Evolutionary conservation across 2,329 filamentous ascomycete genomes (phyloP), one percentile per base, ranked within the genome.

Genomic region (Penicillium sp.): DNA sequence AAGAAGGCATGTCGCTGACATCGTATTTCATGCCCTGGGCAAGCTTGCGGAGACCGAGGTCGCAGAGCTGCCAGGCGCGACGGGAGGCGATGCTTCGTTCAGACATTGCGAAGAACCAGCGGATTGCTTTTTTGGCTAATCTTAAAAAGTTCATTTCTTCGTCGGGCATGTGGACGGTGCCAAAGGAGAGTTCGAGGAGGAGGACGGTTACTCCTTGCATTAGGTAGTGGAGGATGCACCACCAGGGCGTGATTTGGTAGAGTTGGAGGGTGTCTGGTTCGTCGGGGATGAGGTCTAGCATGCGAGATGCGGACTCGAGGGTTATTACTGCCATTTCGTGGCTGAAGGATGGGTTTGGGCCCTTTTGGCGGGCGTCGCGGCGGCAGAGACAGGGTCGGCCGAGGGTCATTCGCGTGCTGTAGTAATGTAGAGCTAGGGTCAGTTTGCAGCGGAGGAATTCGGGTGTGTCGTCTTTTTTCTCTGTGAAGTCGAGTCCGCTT

Each of bases 361-460:
- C 62, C 40, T 54, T 58, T 41, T 57, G 58, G 14, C 62, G 63
- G 29, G 70, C 64, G 42, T 74, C 72, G 19, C 71, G 66, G 14
- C 72, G 69, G 52, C 73, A 76, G n/a, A 75, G 67, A 53, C 72
- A 75, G 4, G 74, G 74, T 13, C 74, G 70, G 38, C 73, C 70
- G 6, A 75, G 62, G 14, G 71, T 72, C 47, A 73, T 72, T 18
- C 68, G 68, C 16, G 68, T 64, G 46, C 73, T 74, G 50, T 75
- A 72, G 58, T 71, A 76, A 41, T 69, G 65, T 41, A 76, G 71
- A 3, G 70, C 73, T 14, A 76, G 59, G 19, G 64, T 64, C 40
- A 75, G 59, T 39, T 73, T 73, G 41, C 56, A 59, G 37, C 72
- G 67, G 14, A 74, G 62, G 14, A 66, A 54, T 18, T 67, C 64